Evolutionary conservation across 2,329 filamentous ascomycete genomes (phyloP).

Genomic region (Aspergillus latus): DNA sequence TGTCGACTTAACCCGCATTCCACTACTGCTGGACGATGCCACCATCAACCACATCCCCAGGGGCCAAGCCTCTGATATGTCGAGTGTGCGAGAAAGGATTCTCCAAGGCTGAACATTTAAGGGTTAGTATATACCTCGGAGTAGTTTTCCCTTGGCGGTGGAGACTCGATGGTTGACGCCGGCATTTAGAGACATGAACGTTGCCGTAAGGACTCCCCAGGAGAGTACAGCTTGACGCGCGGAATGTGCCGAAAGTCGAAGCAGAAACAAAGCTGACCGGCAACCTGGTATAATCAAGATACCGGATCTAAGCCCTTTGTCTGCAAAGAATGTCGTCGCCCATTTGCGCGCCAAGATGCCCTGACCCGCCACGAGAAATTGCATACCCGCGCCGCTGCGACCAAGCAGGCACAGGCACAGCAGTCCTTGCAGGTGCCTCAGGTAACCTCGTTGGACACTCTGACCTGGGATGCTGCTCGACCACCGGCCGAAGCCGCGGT

Average conservation of each 20-base stretch:
- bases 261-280: constrained; percentile 9
- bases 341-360: constrained; percentile 47
- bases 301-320: constrained; percentile 44
- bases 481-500: constrained; percentile 19
- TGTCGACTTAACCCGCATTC: background rate
- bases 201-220: constrained; percentile 37
- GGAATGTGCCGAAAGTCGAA: background rate
- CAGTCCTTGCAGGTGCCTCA: constrained; percentile 15
- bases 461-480: constrained; percentile 28
- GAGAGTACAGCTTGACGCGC: background rate
- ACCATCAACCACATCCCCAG: constrained; percentile 16
- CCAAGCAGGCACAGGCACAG: constrained; percentile 21
- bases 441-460: constrained; percentile 22
- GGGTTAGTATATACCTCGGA: constrained; percentile 27
- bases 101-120: constrained; percentile 44
- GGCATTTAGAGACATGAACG: constrained; percentile 44
- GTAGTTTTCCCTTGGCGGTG: constrained; percentile 15
- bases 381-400: constrained; percentile 32
- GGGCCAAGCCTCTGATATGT: constrained; percentile 37
- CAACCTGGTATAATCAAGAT: constrained; percentile 32
- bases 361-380: constrained; percentile 48
- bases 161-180: constrained; percentile 17
- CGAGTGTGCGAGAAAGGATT: constrained; percentile 43
- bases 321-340: constrained; percentile 42
- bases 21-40: constrained; percentile 12